Evolutionary conservation across 225 moss, liverwort and hornwort genomes (phyloP), one percentile per base, ranked within the genome.

Genomic region (Rhytidiadelphus loreus): DNA sequence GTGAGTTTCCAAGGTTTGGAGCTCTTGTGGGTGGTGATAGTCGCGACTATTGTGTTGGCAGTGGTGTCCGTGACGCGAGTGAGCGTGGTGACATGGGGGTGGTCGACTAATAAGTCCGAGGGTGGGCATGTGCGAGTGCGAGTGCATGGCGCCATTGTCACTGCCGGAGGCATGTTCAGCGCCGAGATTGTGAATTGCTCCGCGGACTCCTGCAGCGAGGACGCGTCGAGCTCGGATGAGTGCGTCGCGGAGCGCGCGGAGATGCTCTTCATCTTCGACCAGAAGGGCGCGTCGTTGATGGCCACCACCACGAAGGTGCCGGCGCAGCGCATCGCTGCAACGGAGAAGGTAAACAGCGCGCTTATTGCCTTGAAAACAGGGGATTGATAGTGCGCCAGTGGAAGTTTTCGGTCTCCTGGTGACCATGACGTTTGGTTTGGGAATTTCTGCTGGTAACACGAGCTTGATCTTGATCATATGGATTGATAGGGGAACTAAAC

Each of bases 61-160:
- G 85, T 93, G 81, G 88, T 93, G 88, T 93, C 93, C 25, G 85
- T 93, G 65, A 91, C 88, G 92, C 83, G 93, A 28, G 93, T 93
- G 86, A 92, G 85, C 82, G 88, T 92, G 28, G 88, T 93, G 58
- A 92, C 77, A 64, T 93, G 88, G 93, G 93, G 91, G 85, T 91
- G 94, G 83, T 90, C 87, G 82, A 81, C 81, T 13, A 80, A 80
- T 17, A 94, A 89, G 77, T 90, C 92, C 16, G 92, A 86, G 5
- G 90, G 88, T 15, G 80, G 80, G 80, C 91, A 89, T 57, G 88
- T 91, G 28, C 90, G 92, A 18, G 93, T 92, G 58, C 91, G 93
- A 23, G 92, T 93, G 79, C 94, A 91, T 55, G 88, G 87, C 39
- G 88, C 92, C 80, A 83, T 92, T 86, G 90, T 91, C 24, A 80